Base-by-base conservation (phyloP, 805 yeast species). In the Candida anglica region DNA sequence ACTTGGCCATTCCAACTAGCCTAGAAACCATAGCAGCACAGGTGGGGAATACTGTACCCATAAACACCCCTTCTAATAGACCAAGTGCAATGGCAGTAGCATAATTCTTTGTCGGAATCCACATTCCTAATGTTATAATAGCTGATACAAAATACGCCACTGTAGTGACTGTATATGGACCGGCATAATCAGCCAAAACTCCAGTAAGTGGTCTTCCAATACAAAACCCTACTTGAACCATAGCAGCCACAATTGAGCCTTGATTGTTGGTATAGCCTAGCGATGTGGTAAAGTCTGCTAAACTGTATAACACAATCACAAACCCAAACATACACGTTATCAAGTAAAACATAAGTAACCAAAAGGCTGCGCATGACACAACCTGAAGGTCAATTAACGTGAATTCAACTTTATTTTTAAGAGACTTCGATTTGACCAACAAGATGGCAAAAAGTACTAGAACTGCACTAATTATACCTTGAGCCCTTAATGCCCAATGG, bases 11-110 rank as follows among this genome's bases (percentile, higher is more conserved):
- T 0, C 82, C 82, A 10, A 69, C 69, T 23, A 77, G 56, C 34
- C 73, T 53, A 2, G 77, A 66, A 1, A 63, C 56, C 18, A 76
- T 61, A 2, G 79, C 60, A 2, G 77, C 69, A 38, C 66, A 42
- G 1, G 73, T 66, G 3, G 76, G 66, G 73, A 77, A 77, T 27
- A 75, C 58, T 11, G 74, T 58, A 3, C 82, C 83, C 76, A 75
- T 75, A 19, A 69, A 36, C 1, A 63, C 52, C 24, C 82, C 82
- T 40, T 55, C 64, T 5, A 75, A 37, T 13, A 75, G 27, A 2
- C 73, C 72, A 44, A 74, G 69, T 0, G 56, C 61, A 3, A 74
- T 44, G 1, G 75, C 70, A 3, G 78, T 71, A 2, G 77, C 77
- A 36, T 53, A 65, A 44, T 72, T 75, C 30, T 69, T 55, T 14